phyloP scores from a whole-genome alignment of 2,329 filamentous ascomycete species.

The Emergomyces africanus region DNA sequence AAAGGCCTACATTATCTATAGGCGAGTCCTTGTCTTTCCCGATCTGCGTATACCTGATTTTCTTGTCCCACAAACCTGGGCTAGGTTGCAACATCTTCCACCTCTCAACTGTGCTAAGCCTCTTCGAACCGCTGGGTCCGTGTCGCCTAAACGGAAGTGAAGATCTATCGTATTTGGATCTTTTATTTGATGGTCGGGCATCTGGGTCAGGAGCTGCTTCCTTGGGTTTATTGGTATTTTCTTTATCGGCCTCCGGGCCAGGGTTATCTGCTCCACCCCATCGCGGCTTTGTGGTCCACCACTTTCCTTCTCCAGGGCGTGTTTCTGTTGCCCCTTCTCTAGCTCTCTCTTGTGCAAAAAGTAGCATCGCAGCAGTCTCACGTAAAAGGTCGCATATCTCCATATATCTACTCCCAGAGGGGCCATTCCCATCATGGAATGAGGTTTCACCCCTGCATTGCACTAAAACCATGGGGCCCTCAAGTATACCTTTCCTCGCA shows the following conservation, averaged over 20 bases:
- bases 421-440: slow-evolving; percentile 32
- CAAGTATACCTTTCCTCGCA: slow-evolving; percentile 42
- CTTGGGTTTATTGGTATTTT: slow-evolving; percentile 17
- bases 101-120: slow-evolving; percentile 34
- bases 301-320: slow-evolving; percentile 43
- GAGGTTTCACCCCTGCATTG: slow-evolving; percentile 43
- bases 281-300: slow-evolving; percentile 45
- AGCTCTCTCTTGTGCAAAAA: slow-evolving; percentile 48
- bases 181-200: slow-evolving; percentile 25
- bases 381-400: slow-evolving; percentile 42
- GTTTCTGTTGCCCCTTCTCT: slow-evolving; percentile 40
- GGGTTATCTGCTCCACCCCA: slow-evolving; percentile 41
- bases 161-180: slow-evolving; percentile 24
- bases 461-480: slow-evolving; percentile 45
- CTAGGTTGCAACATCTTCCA: slow-evolving; percentile 43
- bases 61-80: slow-evolving; percentile 43
- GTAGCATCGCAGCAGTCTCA: slow-evolving; percentile 45
- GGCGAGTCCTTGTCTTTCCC: slow-evolving; percentile 36
- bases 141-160: slow-evolving; percentile 21
- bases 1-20: slow-evolving; percentile 41
- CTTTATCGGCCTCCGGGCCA: slow-evolving; percentile 23
- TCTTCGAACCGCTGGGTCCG: slow-evolving; percentile 24
- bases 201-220: slow-evolving; percentile 15
- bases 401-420: slow-evolving; percentile 19
- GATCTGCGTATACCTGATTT: slow-evolving; percentile 43